Evolutionary conservation across 352 stramenopile species (phyloP).

Genomic region (Phytophthora macrochlamydospora): DNA sequence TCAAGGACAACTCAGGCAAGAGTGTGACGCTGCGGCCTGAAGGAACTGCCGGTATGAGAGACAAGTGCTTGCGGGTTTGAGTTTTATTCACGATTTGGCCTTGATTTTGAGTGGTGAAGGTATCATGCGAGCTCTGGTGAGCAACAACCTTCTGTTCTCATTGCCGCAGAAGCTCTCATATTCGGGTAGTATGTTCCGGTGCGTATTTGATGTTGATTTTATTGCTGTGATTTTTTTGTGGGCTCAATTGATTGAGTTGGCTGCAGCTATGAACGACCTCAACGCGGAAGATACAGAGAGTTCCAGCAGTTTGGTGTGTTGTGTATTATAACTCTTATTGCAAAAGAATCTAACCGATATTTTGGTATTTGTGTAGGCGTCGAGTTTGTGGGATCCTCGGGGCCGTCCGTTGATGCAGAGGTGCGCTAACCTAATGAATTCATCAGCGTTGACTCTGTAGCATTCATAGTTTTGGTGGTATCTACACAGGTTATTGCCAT

Average conservation of each 20-base stretch:
- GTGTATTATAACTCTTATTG: neutral
- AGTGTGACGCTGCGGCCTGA: conserved; percentile 86
- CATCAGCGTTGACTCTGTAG: neutral
- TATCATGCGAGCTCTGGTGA: conserved; percentile 79
- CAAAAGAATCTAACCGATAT: conserved; percentile 1
- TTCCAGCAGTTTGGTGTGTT: conserved; percentile 87
- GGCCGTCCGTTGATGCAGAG: conserved; percentile 81
- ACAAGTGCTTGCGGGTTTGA: neutral
- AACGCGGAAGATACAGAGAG: conserved; percentile 85
- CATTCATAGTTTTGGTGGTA: no score
- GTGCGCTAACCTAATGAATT: conserved; percentile 24
- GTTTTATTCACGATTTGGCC: no score
- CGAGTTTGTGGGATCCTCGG: conserved; percentile 82
- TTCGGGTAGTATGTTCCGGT: conserved; percentile 89
- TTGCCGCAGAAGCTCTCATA: conserved; percentile 87
- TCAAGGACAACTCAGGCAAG: conserved; percentile 87
- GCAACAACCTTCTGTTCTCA: conserved; percentile 75
- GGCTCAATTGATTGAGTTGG: conserved; percentile 4
- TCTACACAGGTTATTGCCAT: conserved; percentile 74
- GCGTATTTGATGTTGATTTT: conserved; percentile 4
- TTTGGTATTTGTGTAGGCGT: conserved; percentile 43
- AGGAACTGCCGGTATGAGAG: conserved; percentile 67
- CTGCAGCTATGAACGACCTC: conserved; percentile 83
- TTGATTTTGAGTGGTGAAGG: conserved; percentile 27
- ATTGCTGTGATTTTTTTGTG: neutral